Conservation (phyloP, 1,284 basidiomycete species). For the Cutaneotrichosporon daszewskae region DNA sequence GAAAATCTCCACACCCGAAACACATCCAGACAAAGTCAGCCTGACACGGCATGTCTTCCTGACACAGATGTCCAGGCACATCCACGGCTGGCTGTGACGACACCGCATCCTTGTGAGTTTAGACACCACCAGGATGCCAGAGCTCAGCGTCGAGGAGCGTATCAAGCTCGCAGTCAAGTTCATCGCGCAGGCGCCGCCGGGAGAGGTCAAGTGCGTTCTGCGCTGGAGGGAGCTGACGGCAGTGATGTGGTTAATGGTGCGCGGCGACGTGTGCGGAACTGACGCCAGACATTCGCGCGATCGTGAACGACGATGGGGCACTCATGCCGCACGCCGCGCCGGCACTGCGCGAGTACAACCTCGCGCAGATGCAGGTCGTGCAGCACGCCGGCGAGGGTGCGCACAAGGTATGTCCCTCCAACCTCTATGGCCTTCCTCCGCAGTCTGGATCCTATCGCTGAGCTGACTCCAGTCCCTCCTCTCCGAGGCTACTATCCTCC, state of each 20-base stretch:
- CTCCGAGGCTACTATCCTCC: slow-evolving; percentile 31
- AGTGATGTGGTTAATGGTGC: slow-evolving; percentile 78
- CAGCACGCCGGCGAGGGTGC: slow-evolving; percentile 49
- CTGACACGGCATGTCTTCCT: not conserved
- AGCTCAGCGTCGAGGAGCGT: slow-evolving; percentile 35
- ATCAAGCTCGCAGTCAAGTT: slow-evolving; percentile 60
- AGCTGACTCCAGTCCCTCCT: slow-evolving; percentile 26
- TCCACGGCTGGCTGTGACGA: not conserved
- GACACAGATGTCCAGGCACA: not conserved
- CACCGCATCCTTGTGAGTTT: no score
- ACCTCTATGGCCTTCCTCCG: not conserved
- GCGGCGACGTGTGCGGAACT: not conserved
- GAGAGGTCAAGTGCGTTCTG: slow-evolving; percentile 67
- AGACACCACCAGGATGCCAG: slow-evolving; percentile 26
- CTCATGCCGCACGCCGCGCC: slow-evolving; percentile 71
- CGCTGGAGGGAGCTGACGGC: slow-evolving; percentile 16
- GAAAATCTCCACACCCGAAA: not conserved
- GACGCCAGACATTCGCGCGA: slow-evolving; percentile 69
- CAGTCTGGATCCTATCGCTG: no score
- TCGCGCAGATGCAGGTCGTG: slow-evolving; percentile 76
- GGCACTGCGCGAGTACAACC: slow-evolving; percentile 73
- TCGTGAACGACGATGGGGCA: slow-evolving; percentile 75
- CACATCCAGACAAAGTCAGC: slow-evolving; percentile 2
- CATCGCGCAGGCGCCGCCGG: slow-evolving; percentile 82
- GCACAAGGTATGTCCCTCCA: slow-evolving; percentile 21